These are phyloP conservation scores for Fraxinus velutina DNA, from an alignment of 305 asterid genomes.

Conservation along the genomic window DNA sequence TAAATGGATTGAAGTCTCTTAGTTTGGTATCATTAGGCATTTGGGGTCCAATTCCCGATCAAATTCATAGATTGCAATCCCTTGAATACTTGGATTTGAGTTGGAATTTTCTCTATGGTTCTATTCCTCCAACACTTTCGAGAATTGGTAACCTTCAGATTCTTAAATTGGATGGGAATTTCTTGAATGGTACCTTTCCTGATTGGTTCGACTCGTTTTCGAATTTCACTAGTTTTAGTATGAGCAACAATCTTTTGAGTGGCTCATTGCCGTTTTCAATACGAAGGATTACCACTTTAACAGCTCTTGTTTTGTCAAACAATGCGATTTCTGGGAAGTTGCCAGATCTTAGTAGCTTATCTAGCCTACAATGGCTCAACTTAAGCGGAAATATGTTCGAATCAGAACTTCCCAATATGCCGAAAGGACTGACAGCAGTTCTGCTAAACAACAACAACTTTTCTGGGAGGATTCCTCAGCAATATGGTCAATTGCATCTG, in stretches of 20 bases:
- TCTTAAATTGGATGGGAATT: slow-evolving; percentile 53
- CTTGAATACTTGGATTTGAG: slow-evolving; percentile 55
- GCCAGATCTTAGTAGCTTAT: slow-evolving; percentile 39
- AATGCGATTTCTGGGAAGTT: slow-evolving; percentile 42
- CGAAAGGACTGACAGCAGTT: slow-evolving; percentile 28
- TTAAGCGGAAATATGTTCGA: slow-evolving; percentile 41
- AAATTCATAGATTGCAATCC: slow-evolving; percentile 47
- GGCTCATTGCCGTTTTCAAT: slow-evolving; percentile 45
- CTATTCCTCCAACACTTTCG: slow-evolving; percentile 40
- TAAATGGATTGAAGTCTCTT: slow-evolving; percentile 41
- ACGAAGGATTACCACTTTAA: slow-evolving; percentile 27
- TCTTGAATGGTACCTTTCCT: slow-evolving; percentile 51
- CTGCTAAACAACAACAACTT: slow-evolving; percentile 46
- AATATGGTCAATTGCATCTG: slow-evolving; percentile 30
- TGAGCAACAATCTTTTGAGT: slow-evolving; percentile 35
- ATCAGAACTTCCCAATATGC: slow-evolving; percentile 43
- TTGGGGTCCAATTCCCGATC: slow-evolving; percentile 56
- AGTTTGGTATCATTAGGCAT: slow-evolving; percentile 51
- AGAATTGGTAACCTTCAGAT: slow-evolving; percentile 37
- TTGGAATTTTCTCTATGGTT: slow-evolving; percentile 55
- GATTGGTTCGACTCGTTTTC: slow-evolving; percentile 37
- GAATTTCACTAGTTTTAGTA: slow-evolving; percentile 47
- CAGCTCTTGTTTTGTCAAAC: slow-evolving; percentile 39
- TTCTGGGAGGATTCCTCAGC: slow-evolving; percentile 43
- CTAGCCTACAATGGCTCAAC: slow-evolving; percentile 38